A percentile compares a stretch with the other conserved stretches of the same genome.
phyloP scores from a whole-genome alignment of 345 rosid genomes.

The Trapa incisa region DNA sequence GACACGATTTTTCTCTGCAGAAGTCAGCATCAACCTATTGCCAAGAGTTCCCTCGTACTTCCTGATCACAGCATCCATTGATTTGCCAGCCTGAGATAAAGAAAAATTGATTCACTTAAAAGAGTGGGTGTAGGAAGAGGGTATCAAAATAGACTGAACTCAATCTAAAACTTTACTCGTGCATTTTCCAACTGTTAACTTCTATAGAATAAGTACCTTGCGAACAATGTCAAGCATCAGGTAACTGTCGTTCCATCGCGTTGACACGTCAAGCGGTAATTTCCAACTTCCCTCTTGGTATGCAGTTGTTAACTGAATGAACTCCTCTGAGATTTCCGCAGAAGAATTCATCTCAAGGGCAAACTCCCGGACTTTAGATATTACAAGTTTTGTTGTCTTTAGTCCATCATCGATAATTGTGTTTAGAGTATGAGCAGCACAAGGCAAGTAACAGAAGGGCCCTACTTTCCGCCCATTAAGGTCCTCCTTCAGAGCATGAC shows the following conservation, averaged over 20 bases:
- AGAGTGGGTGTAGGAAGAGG: not conserved
- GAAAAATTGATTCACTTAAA: conserved; percentile 2
- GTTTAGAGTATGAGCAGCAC: conserved; percentile 76
- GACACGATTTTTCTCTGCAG: conserved; percentile 56
- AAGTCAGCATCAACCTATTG: conserved; percentile 37
- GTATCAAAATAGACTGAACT: too few relatives aligned
- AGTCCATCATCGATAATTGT: conserved; percentile 71
- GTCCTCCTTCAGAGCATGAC: conserved; percentile 63
- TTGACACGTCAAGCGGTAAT: conserved; percentile 65
- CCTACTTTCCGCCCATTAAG: conserved; percentile 57
- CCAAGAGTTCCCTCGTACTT: conserved; percentile 54
- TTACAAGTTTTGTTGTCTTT: conserved; percentile 54
- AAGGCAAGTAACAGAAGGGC: conserved; percentile 81
- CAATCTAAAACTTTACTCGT: not conserved
- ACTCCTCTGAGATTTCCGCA: conserved; percentile 46
- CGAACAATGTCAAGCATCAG: conserved; percentile 76
- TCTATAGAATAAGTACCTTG: conserved; percentile 35
- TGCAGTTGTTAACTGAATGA: conserved; percentile 45
- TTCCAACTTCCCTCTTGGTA: conserved; percentile 88
- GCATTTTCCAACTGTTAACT: not conserved
- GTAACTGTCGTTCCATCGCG: conserved; percentile 86
- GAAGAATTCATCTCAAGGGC: conserved; percentile 61
- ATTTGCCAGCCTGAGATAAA: conserved; percentile 56
- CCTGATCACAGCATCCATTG: conserved; percentile 64
- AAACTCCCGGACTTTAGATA: conserved; percentile 68